These are phyloP conservation scores for Marsdenia floribunda DNA, from an alignment of 257 asterid species.

Conservation along the genomic window DNA sequence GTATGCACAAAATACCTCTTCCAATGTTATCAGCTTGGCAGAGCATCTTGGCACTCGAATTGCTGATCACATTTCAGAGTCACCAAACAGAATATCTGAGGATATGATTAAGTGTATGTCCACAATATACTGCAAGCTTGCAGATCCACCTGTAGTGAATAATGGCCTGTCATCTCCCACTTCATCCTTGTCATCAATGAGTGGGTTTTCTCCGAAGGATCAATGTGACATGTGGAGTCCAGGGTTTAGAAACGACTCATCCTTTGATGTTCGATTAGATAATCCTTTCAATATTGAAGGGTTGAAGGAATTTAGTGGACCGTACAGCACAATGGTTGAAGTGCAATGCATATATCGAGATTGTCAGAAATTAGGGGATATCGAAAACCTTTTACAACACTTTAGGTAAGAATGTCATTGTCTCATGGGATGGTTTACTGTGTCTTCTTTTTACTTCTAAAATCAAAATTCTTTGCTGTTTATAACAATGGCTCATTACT, in stretches of 20 bases:
- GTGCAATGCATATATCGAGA: constrained; percentile 77
- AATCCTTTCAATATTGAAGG: constrained; percentile 93
- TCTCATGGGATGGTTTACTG: constrained; percentile 1
- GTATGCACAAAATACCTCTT: constrained; percentile 64
- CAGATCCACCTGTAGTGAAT: constrained; percentile 66
- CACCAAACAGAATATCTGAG: constrained; percentile 88
- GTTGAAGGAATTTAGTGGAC: constrained; percentile 93
- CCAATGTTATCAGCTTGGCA: constrained; percentile 73
- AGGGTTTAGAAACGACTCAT: constrained; percentile 65
- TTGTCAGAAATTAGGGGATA: constrained; percentile 62
- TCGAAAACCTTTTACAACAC: constrained; percentile 64
- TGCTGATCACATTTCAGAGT: constrained; percentile 71
- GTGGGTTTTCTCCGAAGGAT: constrained; percentile 82
- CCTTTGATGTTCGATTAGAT: constrained; percentile 79
- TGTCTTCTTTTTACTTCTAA: background rate
- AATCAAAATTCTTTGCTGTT: background rate
- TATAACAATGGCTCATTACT: background rate
- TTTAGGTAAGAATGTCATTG: constrained; percentile 47
- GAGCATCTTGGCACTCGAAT: constrained; percentile 93
- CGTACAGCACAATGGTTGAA: constrained; percentile 98
- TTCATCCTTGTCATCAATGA: constrained; percentile 68
- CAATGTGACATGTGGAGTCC: constrained; percentile 84
- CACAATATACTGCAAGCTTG: constrained; percentile 78
- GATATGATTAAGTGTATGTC: constrained; percentile 95
- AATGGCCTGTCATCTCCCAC: constrained; percentile 76